Evolutionary conservation across 1,284 basidiomycete species (phyloP).

Genomic region (Kwoniella shivajii): DNA sequence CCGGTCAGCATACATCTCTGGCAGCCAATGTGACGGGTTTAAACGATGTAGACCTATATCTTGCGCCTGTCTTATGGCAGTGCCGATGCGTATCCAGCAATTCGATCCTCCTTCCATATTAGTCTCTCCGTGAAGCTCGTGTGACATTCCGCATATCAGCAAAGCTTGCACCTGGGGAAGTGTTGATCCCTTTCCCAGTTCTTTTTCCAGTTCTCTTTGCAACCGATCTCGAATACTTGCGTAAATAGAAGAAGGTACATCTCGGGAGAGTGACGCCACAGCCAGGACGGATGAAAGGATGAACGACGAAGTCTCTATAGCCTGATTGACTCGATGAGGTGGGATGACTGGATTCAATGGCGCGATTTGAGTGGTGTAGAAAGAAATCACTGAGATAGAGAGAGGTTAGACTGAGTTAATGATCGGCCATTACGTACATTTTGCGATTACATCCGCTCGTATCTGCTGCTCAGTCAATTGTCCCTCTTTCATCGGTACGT

Average conservation of each 20-base stretch:
- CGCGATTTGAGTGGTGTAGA: slow-evolving; percentile 13
- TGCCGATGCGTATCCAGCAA: slow-evolving; percentile 13
- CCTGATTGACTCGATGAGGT: slow-evolving; percentile 8
- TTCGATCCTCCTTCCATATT: slow-evolving; percentile 20
- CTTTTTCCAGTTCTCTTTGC: not conserved
- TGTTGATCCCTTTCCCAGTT: slow-evolving; percentile 9
- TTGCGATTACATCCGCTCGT: slow-evolving; percentile 10
- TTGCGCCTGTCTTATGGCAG: slow-evolving; percentile 17
- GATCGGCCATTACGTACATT: not conserved
- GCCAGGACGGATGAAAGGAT: slow-evolving; percentile 10
- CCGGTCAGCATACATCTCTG: slow-evolving; percentile 17
- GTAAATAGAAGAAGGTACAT: slow-evolving; percentile 15
- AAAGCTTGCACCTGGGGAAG: slow-evolving; percentile 12
- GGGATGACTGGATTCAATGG: slow-evolving; percentile 19
- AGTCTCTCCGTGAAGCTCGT: slow-evolving; percentile 17
- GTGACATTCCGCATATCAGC: slow-evolving; percentile 17
- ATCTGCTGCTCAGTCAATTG: slow-evolving; percentile 13
- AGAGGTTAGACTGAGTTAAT: not conserved
- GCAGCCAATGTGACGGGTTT: slow-evolving; percentile 11
- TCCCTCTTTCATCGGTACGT: slow-evolving; percentile 11
- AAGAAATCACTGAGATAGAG: slow-evolving; percentile 2
- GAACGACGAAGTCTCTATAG: slow-evolving; percentile 1
- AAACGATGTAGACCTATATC: slow-evolving; percentile 21
- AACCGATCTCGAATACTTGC: slow-evolving; percentile 5
- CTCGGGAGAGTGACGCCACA: slow-evolving; percentile 11